Conservation (phyloP, 2,329 filamentous ascomycete species). For the Colletotrichum cuscutae region DNA sequence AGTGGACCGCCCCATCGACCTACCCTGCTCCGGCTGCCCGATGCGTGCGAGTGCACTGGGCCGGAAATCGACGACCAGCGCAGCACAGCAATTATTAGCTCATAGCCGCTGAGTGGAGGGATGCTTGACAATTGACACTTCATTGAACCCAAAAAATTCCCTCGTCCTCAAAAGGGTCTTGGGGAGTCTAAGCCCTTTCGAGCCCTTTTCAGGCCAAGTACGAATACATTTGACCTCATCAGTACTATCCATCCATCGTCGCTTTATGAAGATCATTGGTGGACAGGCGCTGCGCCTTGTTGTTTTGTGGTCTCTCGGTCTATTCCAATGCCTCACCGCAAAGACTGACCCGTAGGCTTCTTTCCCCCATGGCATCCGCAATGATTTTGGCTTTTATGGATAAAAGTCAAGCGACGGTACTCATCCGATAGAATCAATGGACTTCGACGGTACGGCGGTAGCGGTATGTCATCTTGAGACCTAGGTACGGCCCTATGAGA, state of each 20-base stretch:
- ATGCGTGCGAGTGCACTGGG: conserved; percentile 16
- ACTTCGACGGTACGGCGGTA: not conserved
- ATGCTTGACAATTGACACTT: conserved; percentile 5
- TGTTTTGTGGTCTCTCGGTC: not conserved
- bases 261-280: not conserved
- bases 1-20: conserved; percentile 28
- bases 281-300: not conserved
- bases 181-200: conserved; percentile 9
- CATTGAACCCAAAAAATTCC: not conserved
- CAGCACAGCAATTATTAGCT: conserved; percentile 23
- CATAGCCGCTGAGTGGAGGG: not conserved
- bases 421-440: not conserved
- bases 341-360: not conserved
- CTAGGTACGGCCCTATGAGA: not conserved
- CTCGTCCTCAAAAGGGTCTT: not conserved
- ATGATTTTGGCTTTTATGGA: not conserved
- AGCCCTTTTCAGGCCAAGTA: not conserved
- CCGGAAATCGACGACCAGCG: conserved; percentile 17
- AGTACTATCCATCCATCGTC: not conserved
- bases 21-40: conserved; percentile 15
- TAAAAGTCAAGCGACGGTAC: not conserved
- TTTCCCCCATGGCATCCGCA: too few relatives aligned
- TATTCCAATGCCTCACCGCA: not conserved
- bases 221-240: not conserved
- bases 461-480: not conserved